These are phyloP conservation scores for Wickerhamomyces sp. DNA, from an alignment of 1,139 yeast genomes.

Conservation along the genomic window DNA sequence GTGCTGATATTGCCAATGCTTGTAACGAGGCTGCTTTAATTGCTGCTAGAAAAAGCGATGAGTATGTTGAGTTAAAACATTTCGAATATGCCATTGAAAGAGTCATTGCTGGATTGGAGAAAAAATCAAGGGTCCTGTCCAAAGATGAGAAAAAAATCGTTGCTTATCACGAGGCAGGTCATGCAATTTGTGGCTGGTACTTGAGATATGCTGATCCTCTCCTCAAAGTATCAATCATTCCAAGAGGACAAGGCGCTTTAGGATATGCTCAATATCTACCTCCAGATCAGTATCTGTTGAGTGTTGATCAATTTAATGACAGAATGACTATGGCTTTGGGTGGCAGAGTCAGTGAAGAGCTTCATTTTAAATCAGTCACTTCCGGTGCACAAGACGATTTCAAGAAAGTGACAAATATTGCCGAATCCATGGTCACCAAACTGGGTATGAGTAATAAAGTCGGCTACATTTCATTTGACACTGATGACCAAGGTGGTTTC, in stretches of 20 bases:
- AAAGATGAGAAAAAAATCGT: slow-evolving; percentile 84
- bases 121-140: slow-evolving; percentile 76
- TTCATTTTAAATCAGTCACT: slow-evolving; percentile 84
- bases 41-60: slow-evolving; percentile 81
- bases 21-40: slow-evolving; percentile 96
- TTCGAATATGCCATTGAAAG: slow-evolving; percentile 96
- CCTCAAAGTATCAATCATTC: slow-evolving; percentile 90
- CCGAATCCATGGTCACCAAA: slow-evolving; percentile 86
- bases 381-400: slow-evolving; percentile 96
- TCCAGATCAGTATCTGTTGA: slow-evolving; percentile 81
- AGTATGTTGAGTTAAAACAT: slow-evolving; percentile 65
- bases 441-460: slow-evolving; percentile 87
- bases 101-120: slow-evolving; percentile 94
- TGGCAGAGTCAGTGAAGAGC: slow-evolving; percentile 92
- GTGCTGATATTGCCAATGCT: slow-evolving; percentile 97
- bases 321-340: slow-evolving; percentile 97
- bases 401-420: slow-evolving; percentile 93
- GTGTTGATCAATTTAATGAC: slow-evolving; percentile 74
- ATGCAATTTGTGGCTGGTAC: slow-evolving; percentile 97
- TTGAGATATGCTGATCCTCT: slow-evolving; percentile 86
- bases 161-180: slow-evolving; percentile 98
- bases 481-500: slow-evolving; percentile 43
- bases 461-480: slow-evolving; percentile 76
- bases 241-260: slow-evolving; percentile 92
- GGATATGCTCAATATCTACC: slow-evolving; percentile 99